Evolutionary conservation across 2,329 filamentous ascomycete genomes (phyloP), one percentile per base, ranked within the genome.

Genomic region (Nothophoma quercina): DNA sequence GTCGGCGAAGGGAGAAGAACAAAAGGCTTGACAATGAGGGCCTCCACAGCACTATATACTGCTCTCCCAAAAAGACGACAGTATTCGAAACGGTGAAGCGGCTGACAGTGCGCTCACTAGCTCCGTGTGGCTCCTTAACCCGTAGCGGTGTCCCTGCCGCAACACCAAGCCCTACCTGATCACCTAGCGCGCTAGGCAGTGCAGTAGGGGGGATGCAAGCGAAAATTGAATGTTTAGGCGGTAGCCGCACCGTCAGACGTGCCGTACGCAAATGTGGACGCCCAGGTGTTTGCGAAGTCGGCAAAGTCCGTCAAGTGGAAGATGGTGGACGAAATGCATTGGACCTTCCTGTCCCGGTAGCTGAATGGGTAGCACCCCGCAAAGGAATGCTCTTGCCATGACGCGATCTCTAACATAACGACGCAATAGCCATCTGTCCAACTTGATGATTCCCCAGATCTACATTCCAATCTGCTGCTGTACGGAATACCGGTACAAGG

Each of bases 21-120:
- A 36, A 39, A 42, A 55, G 41, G 48, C 30, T 19, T 48, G 32
- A 45, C 33, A 36, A 51, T 40, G 55, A 55, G 56, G 59, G 60
- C 45, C 47, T 54, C 36, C 51, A 30, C 54, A 59, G 51, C 52
- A 42, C 59, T 65, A 65, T 65, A 65, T 65, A 64, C 59, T 48
- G 34, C 28, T 49, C 34, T 48, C 43, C 56, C 58, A 54, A 57
- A 64, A 30, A 40, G 51, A 45, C 33, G 34, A 55, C 44, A 41
- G 40, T 34, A 46, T 51, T 57, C 60, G 60, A 64, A 64, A 64
- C 61, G 61, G 62, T 67, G 62, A 65, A 62, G 64, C 59, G 63
- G 59, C 59, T 58, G 58, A 60, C 57, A 55, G 51, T 52, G 48
- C 46, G 45, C 51, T 64, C 62, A 55, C 60, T 64, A 66, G 60